Percentiles rank a stretch among this genome's conserved stretches.
Conservation (phyloP, 106 monocot species). For the Dendrobium nobile region DNA sequence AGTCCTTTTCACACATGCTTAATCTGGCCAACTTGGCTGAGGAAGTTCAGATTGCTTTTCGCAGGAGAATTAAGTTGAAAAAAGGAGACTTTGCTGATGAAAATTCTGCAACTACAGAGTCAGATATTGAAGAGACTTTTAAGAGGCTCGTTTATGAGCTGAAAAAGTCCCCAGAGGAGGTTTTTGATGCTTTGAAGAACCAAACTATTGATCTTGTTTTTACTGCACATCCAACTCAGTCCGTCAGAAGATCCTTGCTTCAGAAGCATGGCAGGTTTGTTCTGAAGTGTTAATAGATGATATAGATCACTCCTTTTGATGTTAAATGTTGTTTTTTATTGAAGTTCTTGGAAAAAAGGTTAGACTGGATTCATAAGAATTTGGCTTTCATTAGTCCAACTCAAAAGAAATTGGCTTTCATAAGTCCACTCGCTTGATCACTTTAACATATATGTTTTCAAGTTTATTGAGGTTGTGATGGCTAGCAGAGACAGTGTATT, state of each 20-base stretch:
- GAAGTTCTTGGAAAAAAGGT: background rate
- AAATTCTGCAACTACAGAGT: slow-evolving; percentile 35
- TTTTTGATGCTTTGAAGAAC: slow-evolving; percentile 60
- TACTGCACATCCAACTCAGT: slow-evolving; percentile 62
- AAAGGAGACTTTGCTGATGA: slow-evolving; percentile 53
- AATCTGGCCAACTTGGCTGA: slow-evolving; percentile 78
- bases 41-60: slow-evolving; percentile 73
- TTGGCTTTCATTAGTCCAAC: background rate
- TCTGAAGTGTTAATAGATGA: background rate
- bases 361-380: background rate
- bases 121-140: slow-evolving; percentile 33
- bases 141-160: slow-evolving; percentile 44
- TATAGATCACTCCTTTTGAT: background rate
- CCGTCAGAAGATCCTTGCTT: slow-evolving; percentile 51
- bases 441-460: background rate
- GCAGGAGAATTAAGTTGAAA: slow-evolving; percentile 39
- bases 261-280: slow-evolving; percentile 54
- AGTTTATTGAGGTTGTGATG: background rate
- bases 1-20: slow-evolving; percentile 86
- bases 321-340: background rate
- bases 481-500: background rate
- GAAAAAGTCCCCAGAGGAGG: slow-evolving; percentile 41
- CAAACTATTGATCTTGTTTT: slow-evolving; percentile 55
- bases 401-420: background rate
- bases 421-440: background rate